phyloP scores from a whole-genome alignment of 352 stramenopile species.

The Globisporangium spinosum region DNA sequence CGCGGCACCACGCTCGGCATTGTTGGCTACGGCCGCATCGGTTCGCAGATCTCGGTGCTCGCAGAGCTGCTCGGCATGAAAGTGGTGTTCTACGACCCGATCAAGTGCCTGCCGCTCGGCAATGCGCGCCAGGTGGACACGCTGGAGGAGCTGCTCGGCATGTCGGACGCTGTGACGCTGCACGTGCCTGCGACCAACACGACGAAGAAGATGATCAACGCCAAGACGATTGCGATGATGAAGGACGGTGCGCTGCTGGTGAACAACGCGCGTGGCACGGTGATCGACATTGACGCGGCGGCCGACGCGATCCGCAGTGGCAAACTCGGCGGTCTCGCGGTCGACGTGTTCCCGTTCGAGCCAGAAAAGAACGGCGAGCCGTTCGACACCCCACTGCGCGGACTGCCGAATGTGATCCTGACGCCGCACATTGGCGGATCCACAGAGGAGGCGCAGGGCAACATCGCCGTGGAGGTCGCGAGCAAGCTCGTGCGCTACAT shows the following conservation, averaged over 20 bases:
- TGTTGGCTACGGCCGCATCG: constrained; percentile 79
- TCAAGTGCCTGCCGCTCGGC: constrained; percentile 73
- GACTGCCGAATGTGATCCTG: constrained; percentile 92
- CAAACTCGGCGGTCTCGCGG: constrained; percentile 74
- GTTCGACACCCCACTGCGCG: constrained; percentile 84
- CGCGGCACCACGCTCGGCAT: constrained; percentile 78
- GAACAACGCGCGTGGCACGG: constrained; percentile 94
- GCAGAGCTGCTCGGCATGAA: constrained; percentile 92
- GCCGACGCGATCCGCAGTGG: constrained; percentile 86
- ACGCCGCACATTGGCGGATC: constrained; percentile 95
- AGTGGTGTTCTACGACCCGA: constrained; percentile 92
- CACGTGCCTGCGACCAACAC: constrained; percentile 94
- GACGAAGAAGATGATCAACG: constrained; percentile 92
- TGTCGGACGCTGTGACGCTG: constrained; percentile 92
- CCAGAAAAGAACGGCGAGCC: constrained; percentile 79
- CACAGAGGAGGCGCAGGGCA: constrained; percentile 94
- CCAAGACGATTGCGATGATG: constrained; percentile 85
- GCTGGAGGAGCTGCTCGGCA: constrained; percentile 77
- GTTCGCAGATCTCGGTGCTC: constrained; percentile 78
- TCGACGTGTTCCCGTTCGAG: constrained; percentile 91
- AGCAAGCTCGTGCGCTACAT: constrained; percentile 81
- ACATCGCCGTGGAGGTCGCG: constrained; percentile 82
- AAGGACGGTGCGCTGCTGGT: constrained; percentile 91
- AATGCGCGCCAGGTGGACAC: constrained; percentile 84
- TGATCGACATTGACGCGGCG: constrained; percentile 93